Base-by-base conservation (phyloP, 441 rosid species). In the Sinapis alba region DNA sequence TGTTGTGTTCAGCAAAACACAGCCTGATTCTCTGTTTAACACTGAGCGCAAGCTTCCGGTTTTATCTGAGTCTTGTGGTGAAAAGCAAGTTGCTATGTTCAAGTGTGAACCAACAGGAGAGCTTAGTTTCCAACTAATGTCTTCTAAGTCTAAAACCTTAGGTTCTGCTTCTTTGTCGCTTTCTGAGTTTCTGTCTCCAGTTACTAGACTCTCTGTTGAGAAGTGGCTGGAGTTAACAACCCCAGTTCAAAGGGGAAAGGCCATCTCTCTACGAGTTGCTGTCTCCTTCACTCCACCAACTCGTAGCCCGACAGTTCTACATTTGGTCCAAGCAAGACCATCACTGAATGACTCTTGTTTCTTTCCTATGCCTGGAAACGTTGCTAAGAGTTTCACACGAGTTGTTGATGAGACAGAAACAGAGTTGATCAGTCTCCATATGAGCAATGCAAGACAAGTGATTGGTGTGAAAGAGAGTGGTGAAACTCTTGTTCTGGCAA, bases 31-130 rank as follows among this genome's bases (percentile, higher is more conserved):
- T 32, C 83, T 88, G 80, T 87, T 85, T 77, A 81, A 84, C 69
- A 76, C 79, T 51, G 91, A 90, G 78, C 84, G 70, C 61, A 87
- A 79, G 69, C 83, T 90, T 65, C 84, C 86, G 10, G 77, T 92
- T 58, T 75, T 79, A 36, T 89, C 97, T 1, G 86, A 86, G 81
- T 76, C 90, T 60, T 26, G 16, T 7, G 81, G 84, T 59, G 79
- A 80, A 80, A 92, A 86, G 83, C 86, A 86, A 76, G 88, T 87
- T 68, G 87, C 90, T 75, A 76, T 85, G 20, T 88, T 94, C 80
- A 89, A 81, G 26, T 90, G 99, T 83, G 94, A 92, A 61, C 89
- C 91, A 4, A 76, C 68, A 12, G 98, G 99, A 58, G 86, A 91
- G 75, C 86, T 95, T 47, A 61, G 81, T 28, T 86, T 95, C 73